A percentile compares a stretch with the other conserved stretches of the same genome.
These are phyloP conservation scores for Fusarium sp. DNA, from an alignment of 2,329 filamentous ascomycete species.

Conservation along the genomic window DNA sequence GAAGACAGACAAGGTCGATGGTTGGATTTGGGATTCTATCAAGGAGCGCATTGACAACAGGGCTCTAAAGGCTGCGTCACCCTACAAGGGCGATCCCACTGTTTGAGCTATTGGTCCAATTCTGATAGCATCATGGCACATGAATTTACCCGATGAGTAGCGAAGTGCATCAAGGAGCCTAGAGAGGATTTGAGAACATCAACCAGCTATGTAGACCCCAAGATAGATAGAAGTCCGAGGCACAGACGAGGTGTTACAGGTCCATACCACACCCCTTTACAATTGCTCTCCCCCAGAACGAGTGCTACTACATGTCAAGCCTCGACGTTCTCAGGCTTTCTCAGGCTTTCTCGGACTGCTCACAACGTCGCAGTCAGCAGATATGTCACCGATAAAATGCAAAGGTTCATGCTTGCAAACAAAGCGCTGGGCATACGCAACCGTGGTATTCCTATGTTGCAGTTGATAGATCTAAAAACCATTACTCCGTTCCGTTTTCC, in stretches of 20 bases:
- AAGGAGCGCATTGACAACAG: constrained; percentile 51
- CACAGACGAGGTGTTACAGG: background rate
- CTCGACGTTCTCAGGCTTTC: background rate
- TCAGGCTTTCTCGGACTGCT: background rate
- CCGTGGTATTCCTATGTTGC: constrained; percentile 34
- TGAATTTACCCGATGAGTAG: background rate
- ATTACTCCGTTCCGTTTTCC: constrained; percentile 34
- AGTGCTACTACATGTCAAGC: background rate
- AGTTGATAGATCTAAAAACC: constrained; percentile 11
- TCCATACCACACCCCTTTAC: background rate
- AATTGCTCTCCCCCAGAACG: background rate
- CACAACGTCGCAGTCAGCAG: background rate
- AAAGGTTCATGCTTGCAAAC: background rate
- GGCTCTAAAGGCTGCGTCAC: constrained; percentile 18
- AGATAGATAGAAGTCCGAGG: background rate
- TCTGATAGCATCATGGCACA: background rate
- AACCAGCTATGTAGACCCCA: background rate
- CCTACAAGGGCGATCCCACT: constrained; percentile 9
- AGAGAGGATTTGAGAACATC: background rate
- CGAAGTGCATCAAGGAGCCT: background rate
- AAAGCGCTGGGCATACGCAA: constrained; percentile 18
- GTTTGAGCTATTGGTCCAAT: background rate
- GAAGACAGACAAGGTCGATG: constrained; percentile 51
- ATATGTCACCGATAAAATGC: background rate
- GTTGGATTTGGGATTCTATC: constrained; percentile 58